Conservation (phyloP, 2,329 filamentous ascomycete species). For the Emericellopsis cladophorae region DNA sequence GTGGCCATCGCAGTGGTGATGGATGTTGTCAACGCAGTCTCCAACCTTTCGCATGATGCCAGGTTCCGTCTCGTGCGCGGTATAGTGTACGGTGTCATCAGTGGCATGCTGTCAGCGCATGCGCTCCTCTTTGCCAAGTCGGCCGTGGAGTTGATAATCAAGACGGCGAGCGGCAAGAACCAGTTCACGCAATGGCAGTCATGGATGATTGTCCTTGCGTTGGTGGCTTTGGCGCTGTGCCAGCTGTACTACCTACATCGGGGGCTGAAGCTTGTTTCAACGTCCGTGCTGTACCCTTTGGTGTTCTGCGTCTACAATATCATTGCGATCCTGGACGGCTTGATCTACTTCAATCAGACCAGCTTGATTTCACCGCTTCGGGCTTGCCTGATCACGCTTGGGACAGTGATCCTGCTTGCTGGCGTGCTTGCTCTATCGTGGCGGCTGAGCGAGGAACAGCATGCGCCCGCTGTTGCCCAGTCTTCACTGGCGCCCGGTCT, state of each 20-base stretch:
- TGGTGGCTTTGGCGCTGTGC: conserved; percentile 70
- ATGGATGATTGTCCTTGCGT: conserved; percentile 76
- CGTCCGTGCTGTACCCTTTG: conserved; percentile 88
- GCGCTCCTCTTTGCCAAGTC: conserved; percentile 90
- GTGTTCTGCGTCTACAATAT: conserved; percentile 99
- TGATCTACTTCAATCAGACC: conserved; percentile 92
- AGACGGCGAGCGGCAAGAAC: conserved; percentile 74
- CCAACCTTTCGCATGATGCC: conserved; percentile 43
- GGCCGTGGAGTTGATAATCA: conserved; percentile 84
- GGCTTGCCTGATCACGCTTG: conserved; percentile 71
- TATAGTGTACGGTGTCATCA: conserved; percentile 78
- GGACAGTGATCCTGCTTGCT: conserved; percentile 72
- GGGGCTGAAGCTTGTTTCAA: conserved; percentile 87
- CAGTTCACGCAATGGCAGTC: conserved; percentile 94
- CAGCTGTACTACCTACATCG: conserved; percentile 94
- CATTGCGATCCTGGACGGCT: conserved; percentile 88
- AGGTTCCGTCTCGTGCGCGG: conserved; percentile 67
- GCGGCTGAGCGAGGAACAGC: conserved; percentile 73
- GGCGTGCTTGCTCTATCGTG: conserved; percentile 89
- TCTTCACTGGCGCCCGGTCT: conserved; percentile 72
- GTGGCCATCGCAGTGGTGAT: conserved; percentile 51
- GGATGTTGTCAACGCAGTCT: conserved; percentile 39
- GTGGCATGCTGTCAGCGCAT: conserved; percentile 88
- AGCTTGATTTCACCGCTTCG: conserved; percentile 64
- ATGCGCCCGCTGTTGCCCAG: conserved; percentile 44